Conservation (phyloP, 495 filamentous ascomycete genomes). For the Cercophora sp. region DNA sequence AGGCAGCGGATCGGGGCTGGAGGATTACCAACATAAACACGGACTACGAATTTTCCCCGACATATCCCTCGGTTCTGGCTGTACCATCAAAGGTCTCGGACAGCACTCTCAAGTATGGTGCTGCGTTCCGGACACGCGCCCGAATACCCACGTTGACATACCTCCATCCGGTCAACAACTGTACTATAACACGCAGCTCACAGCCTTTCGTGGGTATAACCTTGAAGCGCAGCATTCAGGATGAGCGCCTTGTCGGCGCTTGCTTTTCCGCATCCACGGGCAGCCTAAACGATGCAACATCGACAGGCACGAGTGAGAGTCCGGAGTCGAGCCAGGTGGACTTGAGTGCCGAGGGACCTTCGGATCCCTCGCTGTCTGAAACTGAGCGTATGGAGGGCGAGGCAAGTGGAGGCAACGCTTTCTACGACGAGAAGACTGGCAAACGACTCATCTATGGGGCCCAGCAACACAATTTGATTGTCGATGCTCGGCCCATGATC, state of each 20-base stretch:
- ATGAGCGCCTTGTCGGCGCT: conserved; percentile 87
- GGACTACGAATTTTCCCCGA: conserved; percentile 85
- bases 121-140: conserved; percentile 77
- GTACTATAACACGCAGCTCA: conserved; percentile 91
- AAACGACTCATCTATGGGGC: conserved; percentile 78
- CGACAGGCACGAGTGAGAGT: conserved; percentile 41
- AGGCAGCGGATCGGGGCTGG: conserved; percentile 73
- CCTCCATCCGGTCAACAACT: conserved; percentile 93
- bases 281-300: conserved; percentile 25
- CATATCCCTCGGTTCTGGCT: conserved; percentile 83
- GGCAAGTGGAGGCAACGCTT: conserved; percentile 43
- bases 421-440: conserved; percentile 42
- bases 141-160: conserved; percentile 89
- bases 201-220: conserved; percentile 87
- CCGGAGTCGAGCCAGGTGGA: conserved; percentile 60
- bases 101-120: conserved; percentile 92
- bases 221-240: conserved; percentile 87
- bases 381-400: conserved; percentile 72
- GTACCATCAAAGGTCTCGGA: conserved; percentile 90
- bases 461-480: conserved; percentile 91
- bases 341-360: conserved; percentile 34
- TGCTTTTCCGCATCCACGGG: conserved; percentile 79
- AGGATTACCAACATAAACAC: conserved; percentile 85
- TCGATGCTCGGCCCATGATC: conserved; percentile 91
- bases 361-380: conserved; percentile 45